A percentile compares a stretch with the other conserved stretches of the same genome.
Evolutionary conservation across 257 asterid genomes (phyloP).

Genomic region (Solanum virginianum): DNA sequence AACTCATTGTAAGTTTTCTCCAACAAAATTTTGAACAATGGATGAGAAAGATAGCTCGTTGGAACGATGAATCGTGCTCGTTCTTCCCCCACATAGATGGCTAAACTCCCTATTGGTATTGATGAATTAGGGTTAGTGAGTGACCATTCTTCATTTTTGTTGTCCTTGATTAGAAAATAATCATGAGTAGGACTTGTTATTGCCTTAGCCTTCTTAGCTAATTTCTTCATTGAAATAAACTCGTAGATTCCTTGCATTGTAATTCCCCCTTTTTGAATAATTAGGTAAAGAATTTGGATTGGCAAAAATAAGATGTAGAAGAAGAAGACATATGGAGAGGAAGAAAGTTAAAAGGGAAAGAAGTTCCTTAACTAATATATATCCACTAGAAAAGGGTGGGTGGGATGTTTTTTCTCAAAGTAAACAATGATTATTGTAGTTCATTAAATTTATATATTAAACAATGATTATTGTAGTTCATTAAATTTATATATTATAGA

Average conservation of each 20-base stretch:
- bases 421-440: background rate
- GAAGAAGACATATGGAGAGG: background rate
- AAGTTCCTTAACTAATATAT: background rate
- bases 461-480: background rate
- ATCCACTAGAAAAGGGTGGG: background rate
- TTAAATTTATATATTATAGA: background rate
- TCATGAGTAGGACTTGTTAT: background rate
- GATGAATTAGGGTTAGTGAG: background rate
- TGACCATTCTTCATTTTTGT: background rate
- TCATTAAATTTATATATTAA: background rate
- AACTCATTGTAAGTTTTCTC: conserved; percentile 67
- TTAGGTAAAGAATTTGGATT: background rate
- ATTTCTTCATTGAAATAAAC: conserved; percentile 49
- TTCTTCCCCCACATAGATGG: conserved; percentile 63
- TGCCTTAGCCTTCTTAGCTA: conserved; percentile 42
- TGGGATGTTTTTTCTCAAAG: conserved; percentile 17
- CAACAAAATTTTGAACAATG: conserved; percentile 61
- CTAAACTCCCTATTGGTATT: conserved; percentile 50
- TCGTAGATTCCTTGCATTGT: conserved; percentile 47
- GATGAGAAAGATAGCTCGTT: conserved; percentile 67
- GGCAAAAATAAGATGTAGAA: background rate
- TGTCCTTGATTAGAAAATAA: conserved; percentile 21
- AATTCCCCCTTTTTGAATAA: background rate
- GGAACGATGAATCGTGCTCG: conserved; percentile 55
- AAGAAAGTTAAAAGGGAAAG: background rate